Evolutionary conservation across 2,329 filamentous ascomycete species (phyloP).

Genomic region (Podosphaera fusca): DNA sequence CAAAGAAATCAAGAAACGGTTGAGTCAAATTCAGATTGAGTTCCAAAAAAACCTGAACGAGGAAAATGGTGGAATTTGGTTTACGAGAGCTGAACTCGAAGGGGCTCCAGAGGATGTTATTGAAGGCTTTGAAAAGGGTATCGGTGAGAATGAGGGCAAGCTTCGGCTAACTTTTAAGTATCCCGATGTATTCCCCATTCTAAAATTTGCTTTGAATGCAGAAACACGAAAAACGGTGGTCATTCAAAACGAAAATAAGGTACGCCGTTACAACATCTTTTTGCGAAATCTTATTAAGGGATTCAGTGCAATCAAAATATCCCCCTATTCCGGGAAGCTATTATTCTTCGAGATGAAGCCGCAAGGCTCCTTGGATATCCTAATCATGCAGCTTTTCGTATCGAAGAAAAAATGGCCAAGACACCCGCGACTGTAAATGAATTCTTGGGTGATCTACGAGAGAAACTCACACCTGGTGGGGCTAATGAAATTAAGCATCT

Average conservation of each 20-base stretch:
- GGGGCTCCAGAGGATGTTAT: constrained; percentile 53
- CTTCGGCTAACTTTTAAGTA: constrained; percentile 64
- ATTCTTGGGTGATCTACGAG: constrained; percentile 48
- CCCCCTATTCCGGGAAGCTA: constrained; percentile 49
- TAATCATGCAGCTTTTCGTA: constrained; percentile 51
- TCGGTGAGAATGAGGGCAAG: constrained; percentile 48
- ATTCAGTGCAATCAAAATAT: constrained; percentile 42
- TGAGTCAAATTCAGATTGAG: constrained; percentile 38
- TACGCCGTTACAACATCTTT: constrained; percentile 11
- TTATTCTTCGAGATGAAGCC: constrained; percentile 54
- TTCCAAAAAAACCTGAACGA: constrained; percentile 68
- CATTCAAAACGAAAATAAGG: constrained; percentile 60
- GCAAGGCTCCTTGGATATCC: constrained; percentile 56
- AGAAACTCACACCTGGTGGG: constrained; percentile 43
- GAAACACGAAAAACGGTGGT: constrained; percentile 47
- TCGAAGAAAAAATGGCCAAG: constrained; percentile 77
- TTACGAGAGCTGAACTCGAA: constrained; percentile 47
- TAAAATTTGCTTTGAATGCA: constrained; percentile 53
- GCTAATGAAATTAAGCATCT: constrained; percentile 46
- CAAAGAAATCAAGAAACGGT: constrained; percentile 65
- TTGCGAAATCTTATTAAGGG: neutral
- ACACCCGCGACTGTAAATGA: constrained; percentile 45
- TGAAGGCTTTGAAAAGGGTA: constrained; percentile 44
- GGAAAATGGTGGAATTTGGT: constrained; percentile 62
- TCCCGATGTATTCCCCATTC: constrained; percentile 52